Evolutionary conservation across 768 basidiomycete species (phyloP).

Genomic region (Boletus rex-veris): DNA sequence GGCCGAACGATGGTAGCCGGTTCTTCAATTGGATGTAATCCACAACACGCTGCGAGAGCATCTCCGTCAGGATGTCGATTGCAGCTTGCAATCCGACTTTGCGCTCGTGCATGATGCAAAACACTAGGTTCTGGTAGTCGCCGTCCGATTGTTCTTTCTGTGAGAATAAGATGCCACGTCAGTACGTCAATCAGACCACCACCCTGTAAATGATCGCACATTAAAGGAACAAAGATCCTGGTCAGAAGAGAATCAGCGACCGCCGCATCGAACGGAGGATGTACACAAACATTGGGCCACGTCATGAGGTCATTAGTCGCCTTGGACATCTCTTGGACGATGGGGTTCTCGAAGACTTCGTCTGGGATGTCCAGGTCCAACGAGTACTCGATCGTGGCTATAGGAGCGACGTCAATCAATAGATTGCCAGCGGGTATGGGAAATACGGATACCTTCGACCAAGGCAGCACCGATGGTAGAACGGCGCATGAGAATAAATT

Average conservation of each 20-base stretch:
- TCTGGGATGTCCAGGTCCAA: constrained; percentile 37
- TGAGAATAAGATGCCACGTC: not conserved
- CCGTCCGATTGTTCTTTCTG: constrained; percentile 40
- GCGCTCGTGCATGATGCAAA: constrained; percentile 38
- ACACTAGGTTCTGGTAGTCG: constrained; percentile 40
- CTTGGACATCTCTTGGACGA: constrained; percentile 36
- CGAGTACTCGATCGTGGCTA: constrained; percentile 37
- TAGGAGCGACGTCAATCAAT: not conserved
- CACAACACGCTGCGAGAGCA: constrained; percentile 35
- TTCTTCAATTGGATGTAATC: constrained; percentile 33
- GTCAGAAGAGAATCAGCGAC: constrained; percentile 13
- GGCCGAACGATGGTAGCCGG: constrained; percentile 34
- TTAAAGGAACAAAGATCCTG: constrained; percentile 31
- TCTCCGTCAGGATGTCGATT: constrained; percentile 36
- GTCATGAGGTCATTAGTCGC: constrained; percentile 41
- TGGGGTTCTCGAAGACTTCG: constrained; percentile 33
- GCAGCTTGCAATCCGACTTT: constrained; percentile 32
- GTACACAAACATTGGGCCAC: constrained; percentile 37
- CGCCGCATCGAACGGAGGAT: not conserved
- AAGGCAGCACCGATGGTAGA: constrained; percentile 36
- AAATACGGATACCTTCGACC: constrained; percentile 34
- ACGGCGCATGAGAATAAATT: constrained; percentile 37
- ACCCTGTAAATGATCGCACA: constrained; percentile 14
- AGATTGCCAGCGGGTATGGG: not conserved
- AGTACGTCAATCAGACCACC: constrained; percentile 8